These are phyloP conservation scores for Gremmenia infestans DNA, from an alignment of 2,329 filamentous ascomycete genomes.

Conservation along the genomic window DNA sequence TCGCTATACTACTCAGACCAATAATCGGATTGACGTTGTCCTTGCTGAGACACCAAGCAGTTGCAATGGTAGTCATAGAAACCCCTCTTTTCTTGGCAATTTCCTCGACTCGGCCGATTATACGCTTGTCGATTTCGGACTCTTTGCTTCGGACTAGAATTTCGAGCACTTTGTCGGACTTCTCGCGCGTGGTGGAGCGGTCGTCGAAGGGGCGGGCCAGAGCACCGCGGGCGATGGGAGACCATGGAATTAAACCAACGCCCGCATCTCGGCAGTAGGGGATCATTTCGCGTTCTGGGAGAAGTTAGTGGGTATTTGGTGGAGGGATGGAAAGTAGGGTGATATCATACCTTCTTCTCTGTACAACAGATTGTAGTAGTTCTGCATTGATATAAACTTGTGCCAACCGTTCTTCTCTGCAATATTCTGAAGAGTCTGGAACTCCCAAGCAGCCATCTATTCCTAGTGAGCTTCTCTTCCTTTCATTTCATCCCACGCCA, in stretches of 20 bases:
- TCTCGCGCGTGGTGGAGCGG: slow-evolving; percentile 10
- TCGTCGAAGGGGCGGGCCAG: slow-evolving; percentile 24
- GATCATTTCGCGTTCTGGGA: slow-evolving; percentile 34
- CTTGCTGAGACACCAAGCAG: slow-evolving; percentile 47
- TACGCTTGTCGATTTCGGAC: slow-evolving; percentile 24
- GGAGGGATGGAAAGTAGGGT: no score
- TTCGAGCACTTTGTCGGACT: slow-evolving; percentile 12
- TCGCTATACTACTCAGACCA: slow-evolving; percentile 44
- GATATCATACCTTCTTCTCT: slow-evolving; percentile 45
- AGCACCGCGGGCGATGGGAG: slow-evolving; percentile 32
- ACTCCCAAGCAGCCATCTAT: slow-evolving; percentile 51
- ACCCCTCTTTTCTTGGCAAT: slow-evolving; percentile 49
- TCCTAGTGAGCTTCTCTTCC: slow-evolving; percentile 34
- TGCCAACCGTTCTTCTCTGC: slow-evolving; percentile 54
- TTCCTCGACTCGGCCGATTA: slow-evolving; percentile 18
- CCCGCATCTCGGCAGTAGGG: slow-evolving; percentile 30
- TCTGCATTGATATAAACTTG: slow-evolving; percentile 57
- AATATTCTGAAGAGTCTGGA: slow-evolving; percentile 49
- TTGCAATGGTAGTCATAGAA: slow-evolving; percentile 54
- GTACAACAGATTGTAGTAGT: slow-evolving; percentile 52
- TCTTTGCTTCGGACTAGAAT: slow-evolving; percentile 14
- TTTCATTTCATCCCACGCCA: not conserved
- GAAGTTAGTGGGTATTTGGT: not conserved
- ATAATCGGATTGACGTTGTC: slow-evolving; percentile 47
- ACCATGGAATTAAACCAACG: slow-evolving; percentile 35